A percentile compares a stretch with the other conserved stretches of the same genome.
Conservation (phyloP, 2,329 filamentous ascomycete species). For the Stagonosporopsis cucurbitacearum region DNA sequence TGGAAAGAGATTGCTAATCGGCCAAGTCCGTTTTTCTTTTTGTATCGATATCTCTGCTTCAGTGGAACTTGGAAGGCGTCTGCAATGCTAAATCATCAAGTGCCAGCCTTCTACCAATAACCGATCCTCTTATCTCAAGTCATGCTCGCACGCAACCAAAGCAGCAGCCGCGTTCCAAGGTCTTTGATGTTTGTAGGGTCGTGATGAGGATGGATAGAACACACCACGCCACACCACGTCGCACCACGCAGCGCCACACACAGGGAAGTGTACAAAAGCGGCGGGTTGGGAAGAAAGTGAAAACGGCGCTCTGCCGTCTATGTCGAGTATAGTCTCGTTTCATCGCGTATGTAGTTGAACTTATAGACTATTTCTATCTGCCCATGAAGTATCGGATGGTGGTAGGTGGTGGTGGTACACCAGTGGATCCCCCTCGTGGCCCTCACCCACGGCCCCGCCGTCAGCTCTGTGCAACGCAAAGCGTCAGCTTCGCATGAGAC, state of each 20-base stretch:
- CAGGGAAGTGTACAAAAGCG: background rate
- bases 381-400: background rate
- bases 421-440: background rate
- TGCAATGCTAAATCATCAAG: too few species aligned
- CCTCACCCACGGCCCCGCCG: background rate
- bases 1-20: background rate
- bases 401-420: too few species aligned
- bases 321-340: background rate
- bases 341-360: background rate
- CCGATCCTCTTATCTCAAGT: slow-evolving; percentile 1
- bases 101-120: background rate
- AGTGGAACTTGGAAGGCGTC: background rate
- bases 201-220: background rate
- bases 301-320: background rate
- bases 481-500: background rate
- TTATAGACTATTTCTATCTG: background rate
- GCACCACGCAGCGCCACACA: background rate
- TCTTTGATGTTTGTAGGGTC: background rate
- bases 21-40: background rate
- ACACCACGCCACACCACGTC: background rate
- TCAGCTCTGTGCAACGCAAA: background rate
- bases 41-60: background rate
- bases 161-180: too few species aligned
- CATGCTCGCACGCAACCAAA: background rate
- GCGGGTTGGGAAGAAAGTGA: background rate